Percentiles rank a stretch among this genome's conserved stretches.
Conservation (phyloP, 331 rosid species). For the Malus hybrid region DNA sequence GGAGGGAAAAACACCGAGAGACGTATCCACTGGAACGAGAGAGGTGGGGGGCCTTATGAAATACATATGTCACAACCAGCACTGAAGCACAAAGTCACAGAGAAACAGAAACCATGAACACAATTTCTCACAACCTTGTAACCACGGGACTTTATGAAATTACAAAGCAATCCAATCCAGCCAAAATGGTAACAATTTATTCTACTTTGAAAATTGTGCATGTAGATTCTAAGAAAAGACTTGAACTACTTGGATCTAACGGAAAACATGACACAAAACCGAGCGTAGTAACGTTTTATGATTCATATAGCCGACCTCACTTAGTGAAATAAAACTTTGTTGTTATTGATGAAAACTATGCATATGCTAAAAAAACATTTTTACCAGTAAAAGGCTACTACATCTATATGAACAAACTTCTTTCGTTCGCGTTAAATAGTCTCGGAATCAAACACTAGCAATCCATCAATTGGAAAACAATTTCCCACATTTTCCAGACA, state of each 20-base stretch:
- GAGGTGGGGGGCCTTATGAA: too few species aligned
- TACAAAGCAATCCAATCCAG: not conserved
- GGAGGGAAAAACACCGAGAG: too few species aligned
- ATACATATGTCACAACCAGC: too few species aligned
- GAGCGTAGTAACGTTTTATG: too few species aligned
- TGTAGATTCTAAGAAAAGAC: too few species aligned
- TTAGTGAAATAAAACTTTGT: too few species aligned
- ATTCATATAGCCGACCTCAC: too few species aligned
- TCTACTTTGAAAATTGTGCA: not conserved
- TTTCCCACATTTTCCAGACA: not conserved
- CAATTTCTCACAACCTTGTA: not conserved
- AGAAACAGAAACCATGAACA: not conserved
- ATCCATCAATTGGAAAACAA: not conserved
- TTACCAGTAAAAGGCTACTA: not conserved
- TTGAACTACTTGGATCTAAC: too few species aligned
- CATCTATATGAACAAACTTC: not conserved
- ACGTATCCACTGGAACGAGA: too few species aligned
- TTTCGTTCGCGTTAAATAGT: not conserved
- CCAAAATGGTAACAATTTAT: not conserved
- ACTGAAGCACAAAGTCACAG: not conserved
- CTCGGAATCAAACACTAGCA: not conserved
- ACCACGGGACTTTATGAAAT: not conserved
- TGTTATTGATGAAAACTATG: not conserved
- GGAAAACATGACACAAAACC: too few species aligned
- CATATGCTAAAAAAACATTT: not conserved